Conservation (phyloP, 371 early-diverging fungal species). For the Rhizopus delemar region DNA sequence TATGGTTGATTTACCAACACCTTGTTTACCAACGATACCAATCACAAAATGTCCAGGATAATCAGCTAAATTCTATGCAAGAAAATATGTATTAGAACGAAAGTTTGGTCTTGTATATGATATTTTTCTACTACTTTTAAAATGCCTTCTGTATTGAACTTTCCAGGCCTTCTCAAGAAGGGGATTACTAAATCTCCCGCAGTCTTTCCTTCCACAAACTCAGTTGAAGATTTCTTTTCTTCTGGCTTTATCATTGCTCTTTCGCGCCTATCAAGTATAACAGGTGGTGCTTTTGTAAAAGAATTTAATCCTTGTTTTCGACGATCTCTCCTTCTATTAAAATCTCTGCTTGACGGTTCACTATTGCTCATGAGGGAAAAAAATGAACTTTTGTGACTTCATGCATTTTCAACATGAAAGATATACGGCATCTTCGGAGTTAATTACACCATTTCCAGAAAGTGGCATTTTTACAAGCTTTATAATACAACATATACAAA, state of each 20-base stretch:
- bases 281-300: conserved; percentile 11
- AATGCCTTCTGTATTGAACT: conserved; percentile 22
- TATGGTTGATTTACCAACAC: conserved; percentile 73
- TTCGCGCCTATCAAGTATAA: conserved; percentile 27
- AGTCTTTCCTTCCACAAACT: neutral
- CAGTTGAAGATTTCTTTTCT: neutral
- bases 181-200: conserved; percentile 7
- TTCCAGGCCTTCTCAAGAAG: conserved; percentile 19
- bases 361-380: neutral
- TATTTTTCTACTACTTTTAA: conserved; percentile 11
- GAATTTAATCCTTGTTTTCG: neutral
- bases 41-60: conserved; percentile 79
- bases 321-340: neutral
- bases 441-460: too few relatives aligned
- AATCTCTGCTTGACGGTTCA: neutral
- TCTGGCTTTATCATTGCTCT: neutral
- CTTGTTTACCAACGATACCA: conserved; percentile 71
- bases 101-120: neutral
- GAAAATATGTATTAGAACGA: neutral
- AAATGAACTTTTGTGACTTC: too few relatives aligned
- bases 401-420: too few relatives aligned
- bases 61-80: conserved; percentile 35
- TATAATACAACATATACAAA: too few relatives aligned
- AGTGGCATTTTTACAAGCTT: too few relatives aligned
- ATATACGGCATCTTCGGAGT: too few relatives aligned